Base-by-base conservation (phyloP, 306 rosid genomes). In the Glycine tomentella region DNA sequence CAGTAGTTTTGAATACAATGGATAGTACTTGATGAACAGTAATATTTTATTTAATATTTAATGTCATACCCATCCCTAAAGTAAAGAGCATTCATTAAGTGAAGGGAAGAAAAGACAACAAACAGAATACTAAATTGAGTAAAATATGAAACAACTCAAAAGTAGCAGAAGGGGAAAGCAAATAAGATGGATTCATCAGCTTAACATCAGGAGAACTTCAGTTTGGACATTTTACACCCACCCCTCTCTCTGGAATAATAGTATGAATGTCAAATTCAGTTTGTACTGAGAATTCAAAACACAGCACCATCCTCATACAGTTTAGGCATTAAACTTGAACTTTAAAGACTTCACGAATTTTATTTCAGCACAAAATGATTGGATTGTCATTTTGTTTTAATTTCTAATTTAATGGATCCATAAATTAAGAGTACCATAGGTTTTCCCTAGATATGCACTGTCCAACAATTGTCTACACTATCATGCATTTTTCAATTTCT, bases 341-440 rank as follows among this genome's bases (percentile, higher is more conserved):
- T 12, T 25, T 14, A 7, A 13, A 33, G 33, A 52, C 50, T 52
- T 36, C 63, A 72, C 38, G 51, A 73, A 73, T 25, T n/a, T 36
- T 6, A 52, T 33, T 53, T 8, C 34, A 52, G 7, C n/a, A 45
- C 44, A 9, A 3, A 20, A 34, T 52, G 12, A 7, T 25, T 20
- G 44, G 45, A 51, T 15, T 44, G 33, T 3, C 4, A 17, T 67
- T 44, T 57, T 58, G 55, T 45, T 68, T 45, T 44, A 16, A 45
- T 16, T 33, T 72, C 49, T 51, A 51, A 72, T 50, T 70, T 49
- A 13, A 38, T 48, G 42, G 75, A 70, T 25, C 75, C 59, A 48
- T 6, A 20, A 25, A 48, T 70, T n/a, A 50, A 31, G 61, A 25
- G 11, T 50, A 70, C 4, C 14, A 0, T 34, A 48, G 42, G 40